Evolutionary conservation across 106 monocot species (phyloP).

Genomic region (Acorus gramineus): DNA sequence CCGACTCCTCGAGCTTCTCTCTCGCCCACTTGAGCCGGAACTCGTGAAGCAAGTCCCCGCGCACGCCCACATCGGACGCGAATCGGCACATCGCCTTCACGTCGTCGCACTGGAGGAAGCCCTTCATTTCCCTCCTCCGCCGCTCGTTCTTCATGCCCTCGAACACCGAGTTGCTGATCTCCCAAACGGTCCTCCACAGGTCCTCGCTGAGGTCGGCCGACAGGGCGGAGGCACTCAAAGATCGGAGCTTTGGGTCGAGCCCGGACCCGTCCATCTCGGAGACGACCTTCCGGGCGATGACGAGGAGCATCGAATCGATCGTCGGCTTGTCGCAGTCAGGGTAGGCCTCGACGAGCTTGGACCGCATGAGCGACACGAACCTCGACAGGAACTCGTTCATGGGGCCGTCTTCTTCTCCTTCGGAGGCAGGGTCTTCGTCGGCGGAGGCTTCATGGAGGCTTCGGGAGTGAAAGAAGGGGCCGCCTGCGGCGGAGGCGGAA

Average conservation of each 20-base stretch:
- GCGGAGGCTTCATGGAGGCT: not conserved
- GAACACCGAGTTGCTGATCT: conserved; percentile 39
- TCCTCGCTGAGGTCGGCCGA: conserved; percentile 66
- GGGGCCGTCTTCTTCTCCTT: not conserved
- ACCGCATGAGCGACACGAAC: conserved; percentile 49
- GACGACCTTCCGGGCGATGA: conserved; percentile 63
- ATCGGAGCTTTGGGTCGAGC: too few relatives aligned
- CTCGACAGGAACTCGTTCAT: conserved; percentile 91
- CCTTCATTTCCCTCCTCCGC: conserved; percentile 52
- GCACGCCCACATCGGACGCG: conserved; percentile 69
- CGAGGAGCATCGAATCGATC: conserved; percentile 66
- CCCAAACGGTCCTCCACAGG: conserved; percentile 56
- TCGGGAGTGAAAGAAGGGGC: too few relatives aligned
- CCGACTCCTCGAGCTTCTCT: conserved; percentile 75
- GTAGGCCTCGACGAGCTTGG: conserved; percentile 48
- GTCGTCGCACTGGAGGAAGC: conserved; percentile 71
- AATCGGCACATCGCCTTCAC: conserved; percentile 94
- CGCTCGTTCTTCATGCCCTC: conserved; percentile 58
- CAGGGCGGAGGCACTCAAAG: not conserved
- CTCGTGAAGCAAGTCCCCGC: conserved; percentile 61
- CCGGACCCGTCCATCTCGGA: conserved; percentile 25
- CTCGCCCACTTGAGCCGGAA: conserved; percentile 90
- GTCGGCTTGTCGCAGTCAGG: conserved; percentile 26
- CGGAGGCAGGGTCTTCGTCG: not conserved
- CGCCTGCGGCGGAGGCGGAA: not conserved